Evolutionary conservation across 129 eudicot species (phyloP), one percentile per base, ranked within the genome.

Genomic region (Artemisia annua): DNA sequence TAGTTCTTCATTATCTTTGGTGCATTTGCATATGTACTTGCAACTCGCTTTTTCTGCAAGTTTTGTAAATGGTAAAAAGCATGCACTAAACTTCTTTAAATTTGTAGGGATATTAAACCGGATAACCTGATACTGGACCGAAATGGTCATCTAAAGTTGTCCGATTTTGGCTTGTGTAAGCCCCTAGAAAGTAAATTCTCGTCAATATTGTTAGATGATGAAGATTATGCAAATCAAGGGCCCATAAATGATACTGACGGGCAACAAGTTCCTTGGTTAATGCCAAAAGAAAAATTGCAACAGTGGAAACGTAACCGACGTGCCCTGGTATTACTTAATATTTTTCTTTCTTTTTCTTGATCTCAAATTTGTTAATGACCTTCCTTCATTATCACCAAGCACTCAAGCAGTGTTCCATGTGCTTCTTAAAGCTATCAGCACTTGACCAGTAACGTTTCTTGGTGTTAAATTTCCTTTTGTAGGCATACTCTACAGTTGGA

Each of bases 401-500:
- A 24, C 7, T 6, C 46, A 39, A 15, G n/a, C 35, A 24, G 15
- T 6, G 67, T 28, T 62, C 15, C 8, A 15, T 24, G 14, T 28
- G 2, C 16, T 24, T 62, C 15, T 13, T 35, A 15, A 62, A 62
- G 46, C n/a, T 30, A 24, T 30, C 18, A 28, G 11, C 17, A 62
- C 48, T 62, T 24, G 18, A 61, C n/a, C 22, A 12, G n/a, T 52
- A 50, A 75, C 59, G 3, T 79, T 66, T 62, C 15, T 70, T 10
- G 44, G 60, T 49, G 30, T 48, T 53, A 59, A 46, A 50, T 44
- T 70, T 61, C 48, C 16, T 51, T 50, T 26, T 80, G 73, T 70
- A 87, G 97, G 97, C 97, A 19, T 88, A 88, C 77, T 91, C 97
- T 66, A 91, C 97, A 12, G 97, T 91, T 46, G 97, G 97, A 78